Evolutionary conservation across 1,284 basidiomycete species (phyloP), one percentile per base, ranked within the genome.

Genomic region (Boletellus deceptivus): DNA sequence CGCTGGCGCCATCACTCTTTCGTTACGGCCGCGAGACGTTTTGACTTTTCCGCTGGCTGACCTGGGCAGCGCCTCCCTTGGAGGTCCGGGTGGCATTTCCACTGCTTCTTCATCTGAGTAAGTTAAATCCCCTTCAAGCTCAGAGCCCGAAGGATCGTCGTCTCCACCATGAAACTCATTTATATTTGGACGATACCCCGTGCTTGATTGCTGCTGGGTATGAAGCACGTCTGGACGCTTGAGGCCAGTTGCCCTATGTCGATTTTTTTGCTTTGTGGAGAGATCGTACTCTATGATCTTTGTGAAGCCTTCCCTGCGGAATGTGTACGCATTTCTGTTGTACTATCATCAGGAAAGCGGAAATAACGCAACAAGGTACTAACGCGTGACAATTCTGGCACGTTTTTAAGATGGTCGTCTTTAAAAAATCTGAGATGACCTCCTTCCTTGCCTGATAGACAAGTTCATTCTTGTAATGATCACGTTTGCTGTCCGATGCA

Each of bases 271-370:
- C 71, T 94, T 96, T 6, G 70, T 51, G 2, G 90, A 78, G 27
- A 98, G 78, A 61, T 94, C 93, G 62, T 91, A 91, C 72, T 98
- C 95, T 67, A 98, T 89, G 56, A 99, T 83, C 73, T 98, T 98
- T 53, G 92, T 91, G 65, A 91, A 81, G 1, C 92, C 93, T 67
- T 99, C 97, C 69, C 95, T 98, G 53, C 95, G 86, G 71, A 93
- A 91, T 0, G 91, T 90, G 64, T 92, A 93, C 2, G 79, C 85
- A 62, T 80, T 73, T n/a, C 93, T 96, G 48, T 55, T 33, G 44
- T 29, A 36, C 27, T 6, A 43, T 16, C n/a, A 34, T 59, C 37
- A 61, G 37, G 4, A 22, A 3, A 33, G 25, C 25, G 48, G 46
- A 39, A 40, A 17, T 33, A 25, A 38, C 17, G 36, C 25, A 46